A percentile compares a stretch with the other conserved stretches of the same genome.
Conservation (phyloP, 192 early-diverging fungal genomes). For the Coemansia aciculifera region DNA sequence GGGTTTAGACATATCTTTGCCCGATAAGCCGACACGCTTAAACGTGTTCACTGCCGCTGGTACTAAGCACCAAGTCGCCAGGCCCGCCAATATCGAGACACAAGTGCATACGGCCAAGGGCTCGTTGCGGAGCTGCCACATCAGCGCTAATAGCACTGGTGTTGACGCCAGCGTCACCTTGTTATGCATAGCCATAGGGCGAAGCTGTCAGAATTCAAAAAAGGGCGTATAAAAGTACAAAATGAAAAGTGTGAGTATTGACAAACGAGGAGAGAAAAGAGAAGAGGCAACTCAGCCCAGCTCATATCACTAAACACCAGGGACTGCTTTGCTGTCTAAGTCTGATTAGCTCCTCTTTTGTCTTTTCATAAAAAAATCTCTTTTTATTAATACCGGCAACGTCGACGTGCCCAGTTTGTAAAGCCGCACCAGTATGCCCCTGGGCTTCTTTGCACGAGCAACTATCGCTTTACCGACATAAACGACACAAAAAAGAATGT, state of each 20-base stretch:
- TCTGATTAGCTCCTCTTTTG: neutral
- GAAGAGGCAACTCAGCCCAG: neutral
- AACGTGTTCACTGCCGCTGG: conserved; percentile 68
- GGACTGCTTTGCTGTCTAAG: neutral
- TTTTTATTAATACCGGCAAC: neutral
- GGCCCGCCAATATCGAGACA: conserved; percentile 68
- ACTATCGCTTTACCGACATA: neutral
- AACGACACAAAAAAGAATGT: conserved; percentile 9
- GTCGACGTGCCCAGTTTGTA: neutral
- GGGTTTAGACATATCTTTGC: conserved; percentile 80
- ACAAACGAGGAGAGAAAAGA: no score
- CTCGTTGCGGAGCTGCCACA: conserved; percentile 66
- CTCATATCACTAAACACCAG: neutral
- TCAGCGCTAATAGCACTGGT: conserved; percentile 55
- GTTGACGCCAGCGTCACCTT: conserved; percentile 35
- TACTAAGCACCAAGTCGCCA: conserved; percentile 72
- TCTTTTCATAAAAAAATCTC: neutral
- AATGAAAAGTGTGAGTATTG: neutral
- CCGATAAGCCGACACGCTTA: conserved; percentile 73
- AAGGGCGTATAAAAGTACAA: neutral
- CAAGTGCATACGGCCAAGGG: conserved; percentile 71
- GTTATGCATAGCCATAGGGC: conserved; percentile 15
- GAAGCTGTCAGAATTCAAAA: neutral
- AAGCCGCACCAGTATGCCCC: neutral
- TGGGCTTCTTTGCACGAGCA: neutral